Base-by-base conservation (phyloP, 306 rosid species). In the Quercus engelmannii region DNA sequence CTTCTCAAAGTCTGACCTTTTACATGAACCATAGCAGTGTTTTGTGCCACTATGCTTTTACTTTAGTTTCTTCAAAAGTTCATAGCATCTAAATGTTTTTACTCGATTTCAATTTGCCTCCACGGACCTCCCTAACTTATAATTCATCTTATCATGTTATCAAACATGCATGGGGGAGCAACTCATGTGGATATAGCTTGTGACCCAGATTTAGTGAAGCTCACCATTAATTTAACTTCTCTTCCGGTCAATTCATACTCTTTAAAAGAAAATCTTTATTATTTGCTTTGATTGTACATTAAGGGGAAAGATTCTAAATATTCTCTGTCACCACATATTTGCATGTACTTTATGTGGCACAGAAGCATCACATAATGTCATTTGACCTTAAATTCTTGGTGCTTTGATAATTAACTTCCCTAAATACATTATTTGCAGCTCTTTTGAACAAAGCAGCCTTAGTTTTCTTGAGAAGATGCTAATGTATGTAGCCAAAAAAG, bases 141-240 rank as follows among this genome's bases (percentile, higher is more conserved):
- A 57, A 10, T 5, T 69, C 13, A 21, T 35, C 10, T 26, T 71
- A 26, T 62, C 73, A 71, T 82, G 35, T 38, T 5, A 6, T 76
- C 43, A 51, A 59, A 71, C 56, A 49, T 69, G 15, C 78, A 92
- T 97, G 98, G 97, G 19, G 98, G 97, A 86, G 97, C 98, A 72
- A 94, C 97, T 84, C 99, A 92, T 55, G 97, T 94, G 80, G 99
- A 94, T 84, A 94, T 92, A 87, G 97, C 99, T 61, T 92, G 97
- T 80, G 97, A 94, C 74, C 93, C 97, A 1, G 97, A 89, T 83
- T 83, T 94, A 87, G 99, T 94, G 87, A 91, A 88, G 83, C 92
- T 94, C 75, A 97, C 97, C 31, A 81, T 87, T 63, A 85, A 89
- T 77, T 87, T 94, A 88, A 94, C 97, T 85, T 86, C 93, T 86